Base-by-base conservation (phyloP, 169 alveolate genomes). In the Blepharisma undulans region DNA sequence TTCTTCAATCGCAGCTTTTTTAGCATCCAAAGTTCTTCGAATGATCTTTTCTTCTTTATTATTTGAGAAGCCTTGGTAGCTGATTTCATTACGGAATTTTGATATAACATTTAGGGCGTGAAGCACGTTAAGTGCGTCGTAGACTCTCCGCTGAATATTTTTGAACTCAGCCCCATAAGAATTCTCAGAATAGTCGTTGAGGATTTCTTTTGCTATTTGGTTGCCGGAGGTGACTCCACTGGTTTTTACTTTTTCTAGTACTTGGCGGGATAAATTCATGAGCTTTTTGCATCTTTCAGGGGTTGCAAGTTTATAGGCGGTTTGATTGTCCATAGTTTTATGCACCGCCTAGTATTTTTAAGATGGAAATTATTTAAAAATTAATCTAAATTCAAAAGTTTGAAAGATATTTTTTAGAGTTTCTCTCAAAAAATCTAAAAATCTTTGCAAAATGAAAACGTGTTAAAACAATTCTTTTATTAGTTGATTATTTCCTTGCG, bases 71-170 rank as follows among this genome's bases (percentile, higher is more conserved):
- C 89, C 89, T 59, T 30, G 72, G 72, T 84, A 95, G 30, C 74
- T 71, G 30, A 95, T 93, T 22, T 92, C 87, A 72, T 92, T 88
- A 72, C 94, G 88, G 85, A 92, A 87, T 90, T 95, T 95, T 61
- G 78, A 80, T 34, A 95, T 92, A 33, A 93, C 32, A 25, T 93
- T 94, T 66, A 94, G 66, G 25, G 97, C 95, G 34, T 84, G 80
- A 71, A 95, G 95, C 8, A 95, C 96, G 91, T 95, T 95, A 18
- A 95, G 91, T 2, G 97, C 95, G 88, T 95, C 97, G 86, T 95
- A 95, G 25, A 95, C 97, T 88, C 97, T 79, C 84, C 97, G 89
- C 80, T 94, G 95, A 0, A 95, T 96, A 86, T 95, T 95, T 92
- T 95, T 95, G 84, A 93, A 88, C 61, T 91, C 95, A 12, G 61